Conservation (phyloP, 2,329 filamentous ascomycete species). For the Elsinoe australis region DNA sequence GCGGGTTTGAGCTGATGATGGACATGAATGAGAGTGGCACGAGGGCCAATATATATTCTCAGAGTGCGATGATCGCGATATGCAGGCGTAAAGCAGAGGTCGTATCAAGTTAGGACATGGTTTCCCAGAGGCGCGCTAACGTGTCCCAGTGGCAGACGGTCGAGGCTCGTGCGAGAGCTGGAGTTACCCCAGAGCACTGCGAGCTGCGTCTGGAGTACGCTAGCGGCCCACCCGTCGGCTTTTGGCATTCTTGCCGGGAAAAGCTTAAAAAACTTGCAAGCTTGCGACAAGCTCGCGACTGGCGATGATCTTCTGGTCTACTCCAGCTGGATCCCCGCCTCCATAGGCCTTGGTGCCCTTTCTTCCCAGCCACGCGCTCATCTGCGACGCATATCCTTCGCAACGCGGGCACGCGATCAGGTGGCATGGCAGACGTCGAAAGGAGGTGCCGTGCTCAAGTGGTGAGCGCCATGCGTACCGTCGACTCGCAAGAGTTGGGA, state of each 20-base stretch:
- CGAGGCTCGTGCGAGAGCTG: neutral
- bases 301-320: neutral
- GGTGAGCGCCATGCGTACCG: no score
- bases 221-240: conserved; percentile 1
- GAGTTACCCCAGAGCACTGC: conserved; percentile 6
- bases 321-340: no score
- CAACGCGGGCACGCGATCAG: no score
- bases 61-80: neutral
- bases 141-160: conserved; percentile 1
- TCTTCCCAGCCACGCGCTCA: no score
- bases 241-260: neutral
- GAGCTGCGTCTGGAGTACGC: conserved; percentile 3
- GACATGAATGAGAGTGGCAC: neutral
- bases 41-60: neutral
- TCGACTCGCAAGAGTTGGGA: neutral
- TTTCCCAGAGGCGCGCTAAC: conserved; percentile 6
- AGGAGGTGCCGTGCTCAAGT: no score
- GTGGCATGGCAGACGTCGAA: no score
- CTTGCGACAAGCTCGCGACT: no score
- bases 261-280: conserved; percentile 6
- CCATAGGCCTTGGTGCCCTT: no score
- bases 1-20: neutral
- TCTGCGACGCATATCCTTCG: no score
- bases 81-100: neutral
- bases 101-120: no score